phyloP scores from a whole-genome alignment of 2,329 filamentous ascomycete genomes.

The Onygenales sp. region DNA sequence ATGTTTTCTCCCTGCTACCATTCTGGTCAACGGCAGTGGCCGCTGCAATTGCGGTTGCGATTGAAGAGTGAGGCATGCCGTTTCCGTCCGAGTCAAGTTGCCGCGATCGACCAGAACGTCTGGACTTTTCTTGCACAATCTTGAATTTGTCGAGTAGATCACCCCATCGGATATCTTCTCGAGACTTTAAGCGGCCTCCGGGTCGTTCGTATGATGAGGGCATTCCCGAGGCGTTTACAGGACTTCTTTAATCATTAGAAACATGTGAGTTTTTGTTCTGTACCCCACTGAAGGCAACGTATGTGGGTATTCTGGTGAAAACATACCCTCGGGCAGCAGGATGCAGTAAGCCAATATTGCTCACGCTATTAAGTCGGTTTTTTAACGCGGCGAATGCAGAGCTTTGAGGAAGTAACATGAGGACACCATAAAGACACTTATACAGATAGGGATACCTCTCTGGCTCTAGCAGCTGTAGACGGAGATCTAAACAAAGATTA shows the following conservation, averaged over 20 bases:
- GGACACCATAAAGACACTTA: conserved; percentile 90
- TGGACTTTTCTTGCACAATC: conserved; percentile 75
- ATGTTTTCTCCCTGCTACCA: conserved; percentile 21
- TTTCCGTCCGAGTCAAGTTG: conserved; percentile 42
- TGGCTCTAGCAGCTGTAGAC: conserved; percentile 87
- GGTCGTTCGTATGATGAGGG: conserved; percentile 56
- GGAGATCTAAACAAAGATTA: conserved; percentile 56
- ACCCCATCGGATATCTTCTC: conserved; percentile 86
- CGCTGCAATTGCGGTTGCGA: conserved; percentile 22
- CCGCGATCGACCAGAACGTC: conserved; percentile 54
- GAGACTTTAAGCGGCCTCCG: conserved; percentile 56
- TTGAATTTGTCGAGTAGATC: conserved; percentile 94
- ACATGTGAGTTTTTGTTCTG: background rate
- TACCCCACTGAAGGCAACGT: background rate
- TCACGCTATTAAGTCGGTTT: conserved; percentile 93
- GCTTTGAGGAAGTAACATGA: conserved; percentile 98
- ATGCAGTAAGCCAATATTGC: conserved; percentile 91
- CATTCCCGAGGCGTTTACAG: background rate
- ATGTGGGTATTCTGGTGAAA: background rate
- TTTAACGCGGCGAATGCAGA: conserved; percentile 94
- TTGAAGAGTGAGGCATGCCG: conserved; percentile 27
- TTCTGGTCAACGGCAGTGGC: conserved; percentile 18
- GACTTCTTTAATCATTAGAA: background rate
- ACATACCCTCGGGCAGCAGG: conserved; percentile 69
- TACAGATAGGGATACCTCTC: conserved; percentile 93